Conservation (phyloP, 2,329 filamentous ascomycete genomes). For the Aspergillus flavus region DNA sequence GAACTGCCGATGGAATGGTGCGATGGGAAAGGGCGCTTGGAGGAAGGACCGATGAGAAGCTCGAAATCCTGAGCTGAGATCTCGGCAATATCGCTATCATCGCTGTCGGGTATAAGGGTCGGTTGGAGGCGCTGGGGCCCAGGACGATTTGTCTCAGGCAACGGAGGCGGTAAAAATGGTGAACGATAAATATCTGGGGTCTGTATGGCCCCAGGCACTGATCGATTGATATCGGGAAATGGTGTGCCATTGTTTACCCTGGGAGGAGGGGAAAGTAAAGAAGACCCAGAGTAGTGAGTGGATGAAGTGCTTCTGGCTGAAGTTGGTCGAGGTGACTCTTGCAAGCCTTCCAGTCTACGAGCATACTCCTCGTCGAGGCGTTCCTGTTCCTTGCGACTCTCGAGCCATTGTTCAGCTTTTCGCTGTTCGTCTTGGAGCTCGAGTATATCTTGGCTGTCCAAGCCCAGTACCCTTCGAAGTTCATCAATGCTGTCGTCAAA, state of each 20-base stretch:
- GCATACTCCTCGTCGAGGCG: constrained; percentile 43
- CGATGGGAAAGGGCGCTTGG: background rate
- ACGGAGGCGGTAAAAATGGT: background rate
- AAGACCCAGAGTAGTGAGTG: constrained; percentile 8
- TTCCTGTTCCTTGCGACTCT: constrained; percentile 36
- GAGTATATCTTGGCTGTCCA: constrained; percentile 28
- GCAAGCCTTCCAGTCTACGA: constrained; percentile 35
- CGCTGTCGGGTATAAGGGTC: constrained; percentile 19
- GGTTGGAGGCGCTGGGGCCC: constrained; percentile 7
- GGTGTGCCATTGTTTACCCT: background rate
- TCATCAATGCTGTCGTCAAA: constrained; percentile 15
- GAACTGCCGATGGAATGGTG: background rate
- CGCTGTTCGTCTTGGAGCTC: constrained; percentile 34
- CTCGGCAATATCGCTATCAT: constrained; percentile 40
- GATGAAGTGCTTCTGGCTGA: constrained; percentile 12
- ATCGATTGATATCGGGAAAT: background rate
- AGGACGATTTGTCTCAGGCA: background rate
- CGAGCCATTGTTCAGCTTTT: constrained; percentile 34
- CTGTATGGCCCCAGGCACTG: background rate
- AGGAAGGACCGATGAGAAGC: background rate
- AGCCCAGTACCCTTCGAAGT: constrained; percentile 27
- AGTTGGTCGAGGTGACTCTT: constrained; percentile 17
- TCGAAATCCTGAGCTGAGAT: constrained; percentile 28
- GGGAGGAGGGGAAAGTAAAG: constrained; percentile 5
- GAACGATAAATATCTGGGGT: background rate